These are phyloP conservation scores for Termitomyces sp. DNA, from an alignment of 768 basidiomycete species.

Conservation along the genomic window DNA sequence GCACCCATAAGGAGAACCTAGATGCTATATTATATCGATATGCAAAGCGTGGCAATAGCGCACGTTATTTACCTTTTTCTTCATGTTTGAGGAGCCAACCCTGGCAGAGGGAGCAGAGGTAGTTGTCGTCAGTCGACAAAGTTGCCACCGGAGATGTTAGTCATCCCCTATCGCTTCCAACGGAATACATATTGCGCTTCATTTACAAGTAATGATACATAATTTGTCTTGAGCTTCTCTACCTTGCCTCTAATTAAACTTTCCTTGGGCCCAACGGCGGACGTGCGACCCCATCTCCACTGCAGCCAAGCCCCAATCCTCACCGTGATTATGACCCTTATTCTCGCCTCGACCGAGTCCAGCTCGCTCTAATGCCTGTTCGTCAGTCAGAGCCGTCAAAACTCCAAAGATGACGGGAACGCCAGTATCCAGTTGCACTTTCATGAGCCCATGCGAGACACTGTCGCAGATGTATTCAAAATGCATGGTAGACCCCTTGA, in stretches of 20 bases:
- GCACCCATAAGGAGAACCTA: slow-evolving; percentile 98
- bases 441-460: slow-evolving; percentile 93
- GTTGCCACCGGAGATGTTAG: slow-evolving; percentile 7
- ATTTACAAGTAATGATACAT: slow-evolving; percentile 3
- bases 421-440: slow-evolving; percentile 87
- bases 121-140: slow-evolving; percentile 13
- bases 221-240: neutral
- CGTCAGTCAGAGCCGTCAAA: slow-evolving; percentile 85
- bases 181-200: neutral
- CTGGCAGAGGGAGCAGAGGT: slow-evolving; percentile 9
- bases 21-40: slow-evolving; percentile 16
- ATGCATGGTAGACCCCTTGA: slow-evolving; percentile 98
- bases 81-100: slow-evolving; percentile 31
- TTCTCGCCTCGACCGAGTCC: slow-evolving; percentile 66
- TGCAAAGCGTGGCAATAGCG: slow-evolving; percentile 5
- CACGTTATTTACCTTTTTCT: slow-evolving; percentile 48
- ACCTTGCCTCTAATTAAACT: slow-evolving; percentile 34
- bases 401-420: slow-evolving; percentile 97
- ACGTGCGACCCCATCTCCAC: slow-evolving; percentile 83
- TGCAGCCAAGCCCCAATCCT: slow-evolving; percentile 96
- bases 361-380: slow-evolving; percentile 93
- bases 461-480: slow-evolving; percentile 98
- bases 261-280: slow-evolving; percentile 65
- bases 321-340: slow-evolving; percentile 94
- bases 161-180: neutral